These are phyloP conservation scores for Kockovaella imperatae DNA, from an alignment of 768 basidiomycete genomes.

Conservation along the genomic window DNA sequence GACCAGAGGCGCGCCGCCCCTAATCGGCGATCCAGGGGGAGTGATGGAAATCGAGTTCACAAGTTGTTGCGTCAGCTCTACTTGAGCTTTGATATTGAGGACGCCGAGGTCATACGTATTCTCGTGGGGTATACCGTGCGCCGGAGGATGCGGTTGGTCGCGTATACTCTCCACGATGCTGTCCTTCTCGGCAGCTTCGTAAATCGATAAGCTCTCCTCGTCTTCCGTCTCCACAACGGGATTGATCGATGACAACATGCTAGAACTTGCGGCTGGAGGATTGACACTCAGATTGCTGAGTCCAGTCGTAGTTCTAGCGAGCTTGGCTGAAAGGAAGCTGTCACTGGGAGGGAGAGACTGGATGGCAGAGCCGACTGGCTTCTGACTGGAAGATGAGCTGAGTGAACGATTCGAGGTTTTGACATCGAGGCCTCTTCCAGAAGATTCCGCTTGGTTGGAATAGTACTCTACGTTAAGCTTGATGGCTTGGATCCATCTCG, in stretches of 20 bases:
- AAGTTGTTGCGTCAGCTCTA: slow-evolving; percentile 67
- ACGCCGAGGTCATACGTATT: slow-evolving; percentile 37
- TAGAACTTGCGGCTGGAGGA: slow-evolving; percentile 6
- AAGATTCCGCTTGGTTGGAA: slow-evolving; percentile 42
- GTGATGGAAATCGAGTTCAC: slow-evolving; percentile 50
- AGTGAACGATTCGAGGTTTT: slow-evolving; percentile 4
- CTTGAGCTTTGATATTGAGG: slow-evolving; percentile 53
- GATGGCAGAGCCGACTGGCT: slow-evolving; percentile 3
- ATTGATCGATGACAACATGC: not conserved
- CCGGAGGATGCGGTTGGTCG: not conserved
- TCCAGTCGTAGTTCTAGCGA: slow-evolving; percentile 21
- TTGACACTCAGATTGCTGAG: slow-evolving; percentile 20
- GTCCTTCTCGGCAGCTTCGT: slow-evolving; percentile 26
- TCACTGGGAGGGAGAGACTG: slow-evolving; percentile 21
- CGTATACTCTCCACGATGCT: slow-evolving; percentile 13
- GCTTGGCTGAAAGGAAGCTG: slow-evolving; percentile 24
- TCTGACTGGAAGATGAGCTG: slow-evolving; percentile 5
- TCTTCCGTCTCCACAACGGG: slow-evolving; percentile 9
- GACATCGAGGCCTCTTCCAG: not conserved
- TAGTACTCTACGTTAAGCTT: slow-evolving; percentile 65
- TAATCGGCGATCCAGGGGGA: slow-evolving; percentile 4
- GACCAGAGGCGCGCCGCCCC: slow-evolving; percentile 7
- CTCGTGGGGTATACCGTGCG: slow-evolving; percentile 29
- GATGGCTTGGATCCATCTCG: slow-evolving; percentile 76
- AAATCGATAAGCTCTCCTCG: slow-evolving; percentile 22